These are phyloP conservation scores for Isatis tinctoria DNA, from an alignment of 345 rosid species.

Conservation along the genomic window DNA sequence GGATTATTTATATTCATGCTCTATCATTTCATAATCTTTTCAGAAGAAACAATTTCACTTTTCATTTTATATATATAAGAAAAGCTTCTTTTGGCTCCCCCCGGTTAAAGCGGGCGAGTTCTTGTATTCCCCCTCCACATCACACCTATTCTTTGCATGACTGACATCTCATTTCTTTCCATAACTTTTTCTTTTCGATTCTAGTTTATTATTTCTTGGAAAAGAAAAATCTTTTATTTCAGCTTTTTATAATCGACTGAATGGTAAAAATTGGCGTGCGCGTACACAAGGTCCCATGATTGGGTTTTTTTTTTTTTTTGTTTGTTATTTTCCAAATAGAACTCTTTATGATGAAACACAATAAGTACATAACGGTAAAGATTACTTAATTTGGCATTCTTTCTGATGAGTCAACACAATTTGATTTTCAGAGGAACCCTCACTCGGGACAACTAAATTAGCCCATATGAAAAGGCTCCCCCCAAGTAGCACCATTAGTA, in stretches of 20 bases:
- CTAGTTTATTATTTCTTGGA: neutral
- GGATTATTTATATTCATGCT: neutral
- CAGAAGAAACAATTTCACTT: neutral
- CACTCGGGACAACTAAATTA: neutral
- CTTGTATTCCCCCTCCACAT: neutral
- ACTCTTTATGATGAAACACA: neutral
- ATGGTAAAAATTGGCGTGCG: constrained; percentile 12
- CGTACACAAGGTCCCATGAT: constrained; percentile 11
- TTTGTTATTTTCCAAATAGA: neutral
- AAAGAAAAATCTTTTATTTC: neutral
- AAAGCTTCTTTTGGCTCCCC: constrained; percentile 1
- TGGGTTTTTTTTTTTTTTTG: neutral
- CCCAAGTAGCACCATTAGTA: neutral
- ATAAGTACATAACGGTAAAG: neutral
- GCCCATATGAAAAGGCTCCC: neutral
- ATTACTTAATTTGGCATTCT: neutral
- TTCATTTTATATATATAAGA: neutral
- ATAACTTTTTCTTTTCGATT: neutral
- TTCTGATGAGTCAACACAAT: neutral
- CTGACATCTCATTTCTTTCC: constrained; percentile 31
- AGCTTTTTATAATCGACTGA: neutral
- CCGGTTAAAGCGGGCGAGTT: constrained; percentile 36
- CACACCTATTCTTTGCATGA: constrained; percentile 31
- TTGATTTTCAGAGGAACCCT: neutral
- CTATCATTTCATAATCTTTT: neutral